Evolutionary conservation across 768 basidiomycete species (phyloP).

Genomic region (Leccinum uliginosum): DNA sequence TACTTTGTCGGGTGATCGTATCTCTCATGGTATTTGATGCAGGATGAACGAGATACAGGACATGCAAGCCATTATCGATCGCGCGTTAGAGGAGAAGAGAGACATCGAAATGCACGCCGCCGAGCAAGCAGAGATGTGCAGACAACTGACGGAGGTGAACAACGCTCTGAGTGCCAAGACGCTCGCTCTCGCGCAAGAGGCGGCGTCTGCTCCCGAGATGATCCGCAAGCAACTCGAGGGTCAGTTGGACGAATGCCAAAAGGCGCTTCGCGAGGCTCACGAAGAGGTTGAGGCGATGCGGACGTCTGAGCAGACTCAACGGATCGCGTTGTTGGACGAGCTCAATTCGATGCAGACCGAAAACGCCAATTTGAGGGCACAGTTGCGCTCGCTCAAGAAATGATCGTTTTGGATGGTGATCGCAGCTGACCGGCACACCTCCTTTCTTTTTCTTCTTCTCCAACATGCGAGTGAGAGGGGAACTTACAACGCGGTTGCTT

Average conservation of each 20-base stretch:
- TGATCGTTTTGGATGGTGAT: not conserved
- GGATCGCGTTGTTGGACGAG: conserved; percentile 83
- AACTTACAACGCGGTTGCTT: not conserved
- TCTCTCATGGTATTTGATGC: conserved; percentile 1
- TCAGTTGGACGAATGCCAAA: conserved; percentile 58
- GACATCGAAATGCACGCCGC: conserved; percentile 65
- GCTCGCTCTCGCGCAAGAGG: conserved; percentile 44
- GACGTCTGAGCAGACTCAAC: conserved; percentile 72
- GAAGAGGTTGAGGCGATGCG: conserved; percentile 68
- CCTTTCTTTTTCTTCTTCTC: not conserved
- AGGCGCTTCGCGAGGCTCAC: conserved; percentile 57
- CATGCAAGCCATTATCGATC: conserved; percentile 60
- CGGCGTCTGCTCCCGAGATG: conserved; percentile 34
- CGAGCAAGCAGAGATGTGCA: conserved; percentile 69
- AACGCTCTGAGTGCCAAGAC: conserved; percentile 68
- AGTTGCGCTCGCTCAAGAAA: conserved; percentile 56
- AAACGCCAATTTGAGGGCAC: conserved; percentile 65
- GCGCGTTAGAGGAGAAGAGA: conserved; percentile 55
- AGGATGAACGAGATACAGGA: conserved; percentile 66
- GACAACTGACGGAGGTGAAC: conserved; percentile 76
- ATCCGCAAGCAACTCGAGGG: conserved; percentile 60
- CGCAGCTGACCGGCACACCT: not conserved
- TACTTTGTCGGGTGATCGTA: not conserved
- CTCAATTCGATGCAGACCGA: conserved; percentile 80
- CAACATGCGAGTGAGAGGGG: not conserved